A percentile compares a stretch with the other conserved stretches of the same genome.
phyloP scores from a whole-genome alignment of 2,329 filamentous ascomycete species.

The Neofusicoccum umdonicola region DNA sequence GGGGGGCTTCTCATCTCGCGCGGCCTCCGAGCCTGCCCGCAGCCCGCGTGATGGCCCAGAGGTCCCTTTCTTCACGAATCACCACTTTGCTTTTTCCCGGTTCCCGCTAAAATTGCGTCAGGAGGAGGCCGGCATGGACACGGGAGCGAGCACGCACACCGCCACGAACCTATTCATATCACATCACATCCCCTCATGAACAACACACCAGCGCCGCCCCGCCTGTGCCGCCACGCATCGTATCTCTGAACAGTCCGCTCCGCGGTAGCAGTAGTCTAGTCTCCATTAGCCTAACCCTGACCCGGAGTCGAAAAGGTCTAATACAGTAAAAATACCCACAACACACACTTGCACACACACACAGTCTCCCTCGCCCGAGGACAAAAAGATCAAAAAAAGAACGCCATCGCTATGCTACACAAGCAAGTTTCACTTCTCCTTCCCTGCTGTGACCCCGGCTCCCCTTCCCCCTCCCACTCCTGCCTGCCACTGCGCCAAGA shows the following conservation, averaged over 20 bases:
- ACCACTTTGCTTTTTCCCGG: neutral
- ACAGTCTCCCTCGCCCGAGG: neutral
- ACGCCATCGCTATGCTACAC: conserved; percentile 17
- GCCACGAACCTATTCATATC: no score
- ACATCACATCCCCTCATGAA: no score
- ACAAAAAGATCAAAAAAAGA: neutral
- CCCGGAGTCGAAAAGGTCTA: neutral
- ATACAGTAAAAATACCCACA: no score
- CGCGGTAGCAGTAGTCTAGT: no score
- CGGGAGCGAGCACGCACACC: no score
- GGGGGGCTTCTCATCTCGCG: neutral
- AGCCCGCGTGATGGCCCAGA: neutral
- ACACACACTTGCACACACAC: no score
- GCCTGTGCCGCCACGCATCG: no score
- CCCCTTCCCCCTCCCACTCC: conserved; percentile 27
- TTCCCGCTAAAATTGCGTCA: neutral
- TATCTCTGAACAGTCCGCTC: neutral
- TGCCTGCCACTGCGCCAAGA: conserved; percentile 24
- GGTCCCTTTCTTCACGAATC: no score
- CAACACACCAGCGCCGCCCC: no score
- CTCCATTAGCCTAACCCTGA: no score
- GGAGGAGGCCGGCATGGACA: neutral
- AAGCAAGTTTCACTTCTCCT: conserved; percentile 15
- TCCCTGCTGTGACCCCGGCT: conserved; percentile 20
- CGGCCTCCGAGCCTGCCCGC: neutral